These are phyloP conservation scores for Setomelanomma holmii DNA, from an alignment of 2,329 filamentous ascomycete genomes.

Conservation along the genomic window DNA sequence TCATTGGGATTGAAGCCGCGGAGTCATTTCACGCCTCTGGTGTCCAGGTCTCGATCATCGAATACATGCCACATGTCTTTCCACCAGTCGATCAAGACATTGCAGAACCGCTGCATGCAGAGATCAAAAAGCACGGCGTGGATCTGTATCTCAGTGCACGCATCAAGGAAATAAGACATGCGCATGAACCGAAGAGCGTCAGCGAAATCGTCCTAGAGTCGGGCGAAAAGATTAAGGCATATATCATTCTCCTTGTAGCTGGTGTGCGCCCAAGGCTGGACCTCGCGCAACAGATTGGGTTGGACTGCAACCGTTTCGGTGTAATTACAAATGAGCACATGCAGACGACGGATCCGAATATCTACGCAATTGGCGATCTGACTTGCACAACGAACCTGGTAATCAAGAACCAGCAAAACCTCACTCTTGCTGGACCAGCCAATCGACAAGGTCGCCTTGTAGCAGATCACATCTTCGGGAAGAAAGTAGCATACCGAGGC, in stretches of 20 bases:
- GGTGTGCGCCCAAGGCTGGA: conserved; percentile 14
- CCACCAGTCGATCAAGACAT: conserved; percentile 31
- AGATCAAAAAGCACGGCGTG: conserved; percentile 21
- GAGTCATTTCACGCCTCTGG: conserved; percentile 26
- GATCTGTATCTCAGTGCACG: conserved; percentile 16
- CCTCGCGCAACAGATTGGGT: conserved; percentile 15
- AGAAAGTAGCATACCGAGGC: conserved; percentile 20
- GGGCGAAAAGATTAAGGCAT: conserved; percentile 3
- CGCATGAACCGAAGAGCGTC: neutral
- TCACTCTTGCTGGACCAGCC: conserved; percentile 34
- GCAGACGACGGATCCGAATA: conserved; percentile 33
- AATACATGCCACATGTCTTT: conserved; percentile 22
- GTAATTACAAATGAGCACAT: conserved; percentile 26
- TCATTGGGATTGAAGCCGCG: conserved; percentile 38
- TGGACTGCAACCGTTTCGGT: conserved; percentile 13
- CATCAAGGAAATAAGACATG: conserved; percentile 4
- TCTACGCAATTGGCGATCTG: conserved; percentile 40
- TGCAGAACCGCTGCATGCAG: conserved; percentile 22
- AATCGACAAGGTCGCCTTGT: conserved; percentile 33
- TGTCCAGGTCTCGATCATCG: conserved; percentile 28
- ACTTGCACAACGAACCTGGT: conserved; percentile 27
- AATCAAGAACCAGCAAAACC: conserved; percentile 5
- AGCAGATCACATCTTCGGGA: conserved; percentile 30
- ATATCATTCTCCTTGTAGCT: conserved; percentile 16
- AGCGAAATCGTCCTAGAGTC: conserved; percentile 4